Conservation (phyloP, 176 grass and related monocot species). For the Canna indica region DNA sequence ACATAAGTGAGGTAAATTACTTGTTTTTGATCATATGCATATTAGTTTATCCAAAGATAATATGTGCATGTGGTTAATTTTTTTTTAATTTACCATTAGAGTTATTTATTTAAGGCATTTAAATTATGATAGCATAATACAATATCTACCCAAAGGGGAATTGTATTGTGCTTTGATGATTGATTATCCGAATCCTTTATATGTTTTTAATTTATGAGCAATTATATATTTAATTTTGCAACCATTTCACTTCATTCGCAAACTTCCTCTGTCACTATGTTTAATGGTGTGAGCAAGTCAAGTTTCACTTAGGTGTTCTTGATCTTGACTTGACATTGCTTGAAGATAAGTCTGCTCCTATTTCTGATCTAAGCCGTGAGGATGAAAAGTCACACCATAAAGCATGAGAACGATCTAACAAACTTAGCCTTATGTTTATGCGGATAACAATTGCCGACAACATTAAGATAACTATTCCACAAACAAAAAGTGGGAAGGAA, state of each 20-base stretch:
- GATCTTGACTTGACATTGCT: slow-evolving; percentile 22
- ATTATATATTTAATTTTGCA: slow-evolving; percentile 1
- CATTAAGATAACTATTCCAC: no score
- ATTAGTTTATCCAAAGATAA: neutral
- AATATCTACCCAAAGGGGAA: no score
- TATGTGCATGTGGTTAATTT: neutral
- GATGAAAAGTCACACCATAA: slow-evolving; percentile 14
- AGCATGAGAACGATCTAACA: slow-evolving; percentile 8
- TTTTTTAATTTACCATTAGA: neutral
- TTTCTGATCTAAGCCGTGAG: neutral
- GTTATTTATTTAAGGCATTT: neutral
- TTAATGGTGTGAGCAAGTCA: slow-evolving; percentile 25
- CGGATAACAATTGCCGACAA: no score
- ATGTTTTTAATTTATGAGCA: neutral
- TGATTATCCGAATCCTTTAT: neutral
- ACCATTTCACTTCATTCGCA: slow-evolving; percentile 10
- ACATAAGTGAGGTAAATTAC: no score
- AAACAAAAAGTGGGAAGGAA: no score
- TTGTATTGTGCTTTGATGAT: neutral
- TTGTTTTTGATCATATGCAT: no score
- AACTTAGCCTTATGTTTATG: slow-evolving; percentile 19
- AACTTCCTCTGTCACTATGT: slow-evolving; percentile 16
- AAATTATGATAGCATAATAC: neutral
- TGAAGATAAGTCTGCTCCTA: neutral
- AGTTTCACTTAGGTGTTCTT: slow-evolving; percentile 21